Evolutionary conservation across 169 alveolate genomes (phyloP), one percentile per base, ranked within the genome.

Genomic region (Plasmodium malariae): DNA sequence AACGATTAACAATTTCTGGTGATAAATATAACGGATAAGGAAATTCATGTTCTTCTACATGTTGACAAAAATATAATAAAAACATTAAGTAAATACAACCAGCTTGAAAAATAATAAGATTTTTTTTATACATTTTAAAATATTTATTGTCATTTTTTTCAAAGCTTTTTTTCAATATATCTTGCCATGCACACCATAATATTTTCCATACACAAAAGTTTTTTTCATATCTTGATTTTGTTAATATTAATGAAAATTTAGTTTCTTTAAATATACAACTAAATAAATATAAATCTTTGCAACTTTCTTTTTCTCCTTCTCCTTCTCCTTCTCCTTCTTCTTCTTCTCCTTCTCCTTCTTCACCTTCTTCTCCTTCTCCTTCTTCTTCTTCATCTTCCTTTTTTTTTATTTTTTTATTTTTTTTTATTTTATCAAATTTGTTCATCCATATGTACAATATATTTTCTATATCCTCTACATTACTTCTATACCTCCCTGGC

Each of bases 111-210:
- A 37, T 62, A n/a, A 45, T 63, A 32, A 67, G 32, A 37, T 80
- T 70, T 24, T 14, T 69, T 80, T 49, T 69, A 55, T 36, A 80
- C 30, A 17, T 26, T 9, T 65, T 49, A 26, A 32, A 7, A 37
- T 80, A 80, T 67, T 57, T 80, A 67, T 67, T 80, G 11, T 62
- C n/a, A 45, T 32, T 80, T 36, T 80, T 54, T 45, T 65, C 34
- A 54, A 80, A 80, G 12, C 73, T 80, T 49, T 51, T 55, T 43
- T 63, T 67, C n/a, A 80, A 80, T 48, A 80, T 24, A 57, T 80
- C 17, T 36, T 63, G 63, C 90, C 90, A 80, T 37, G 90, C 78
- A 65, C 55, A 80, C 90, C 90, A 80, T 48, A 80, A 80, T 32
- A 54, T 49, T 80, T 54, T 37, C 90, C 90, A 80, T 40, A 19